Evolutionary conservation across 441 rosid species (phyloP), one percentile per base, ranked within the genome.

Genomic region (Erysimum pusillum): DNA sequence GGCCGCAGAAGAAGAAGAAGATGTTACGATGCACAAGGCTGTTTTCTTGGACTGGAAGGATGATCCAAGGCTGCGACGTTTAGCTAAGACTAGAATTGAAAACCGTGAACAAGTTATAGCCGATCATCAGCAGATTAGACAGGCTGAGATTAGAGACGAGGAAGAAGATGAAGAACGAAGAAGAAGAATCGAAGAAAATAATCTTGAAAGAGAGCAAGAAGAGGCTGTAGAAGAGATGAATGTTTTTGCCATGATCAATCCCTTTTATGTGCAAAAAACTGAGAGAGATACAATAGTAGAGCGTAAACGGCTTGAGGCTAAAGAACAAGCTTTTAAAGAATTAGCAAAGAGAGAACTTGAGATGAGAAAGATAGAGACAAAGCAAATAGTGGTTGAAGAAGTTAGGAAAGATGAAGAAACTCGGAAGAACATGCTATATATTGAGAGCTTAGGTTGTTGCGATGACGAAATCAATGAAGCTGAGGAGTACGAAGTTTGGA

Each of bases 201-300:
- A 82, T 71, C 89, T 87, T 9, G 81, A 79, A 69, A 85, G 89
- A 77, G 87, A 86, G 46, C 86, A 83, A 61, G 97, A 94, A 25
- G 96, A 92, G 48, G 85, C 86, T 45, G 88, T 82, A 58, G 97
- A 92, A 25, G 97, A 88, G 17, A 82, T 69, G 75, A 82, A 64
- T 0, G 95, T 94, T 25, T 79, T 89, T 22, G 81, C 93, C 9
- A 86, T 94, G 98, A 80, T 88, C 75, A 94, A 94, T 83, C 97
- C 97, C 11, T 86, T 92, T 9, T 92, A 85, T 81, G 95, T 94
- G 9, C 92, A 92, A 0, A 92, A 90, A 79, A 44, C 95, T 0
- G 97, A 89, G 84, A 90, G 98, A 57, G 97, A 90, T 44, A 94
- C 97, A 0, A 84, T 92, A 9, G 97, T 90, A 34, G 98, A 94